Percentiles rank a stretch among this genome's conserved stretches.
Evolutionary conservation across 2,329 filamentous ascomycete genomes (phyloP).

Genomic region (Neofusicoccum kwambonambiense): DNA sequence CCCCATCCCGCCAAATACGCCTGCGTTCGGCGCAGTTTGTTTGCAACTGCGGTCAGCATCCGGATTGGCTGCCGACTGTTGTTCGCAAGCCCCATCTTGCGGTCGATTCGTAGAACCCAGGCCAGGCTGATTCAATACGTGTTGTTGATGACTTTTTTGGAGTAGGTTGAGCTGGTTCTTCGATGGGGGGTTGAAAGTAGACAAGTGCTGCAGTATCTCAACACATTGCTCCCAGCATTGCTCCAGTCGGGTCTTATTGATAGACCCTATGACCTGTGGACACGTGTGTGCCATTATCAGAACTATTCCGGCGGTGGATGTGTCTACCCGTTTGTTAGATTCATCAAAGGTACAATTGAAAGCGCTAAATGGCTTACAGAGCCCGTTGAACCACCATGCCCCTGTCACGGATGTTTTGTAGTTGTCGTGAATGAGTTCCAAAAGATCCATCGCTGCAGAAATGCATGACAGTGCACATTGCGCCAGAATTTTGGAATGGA

Average conservation of each 20-base stretch:
- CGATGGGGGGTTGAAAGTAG: not conserved
- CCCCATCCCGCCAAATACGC: not conserved
- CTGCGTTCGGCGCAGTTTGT: not conserved
- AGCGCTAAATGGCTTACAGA: not conserved
- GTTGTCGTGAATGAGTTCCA: not conserved
- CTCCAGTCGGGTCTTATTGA: not conserved
- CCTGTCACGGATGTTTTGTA: not conserved
- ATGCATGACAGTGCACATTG: not conserved
- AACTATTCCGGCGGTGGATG: not conserved
- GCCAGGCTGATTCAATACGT: not conserved
- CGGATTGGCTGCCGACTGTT: not conserved
- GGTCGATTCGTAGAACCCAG: not conserved
- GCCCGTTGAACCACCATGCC: not conserved
- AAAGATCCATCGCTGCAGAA: not conserved
- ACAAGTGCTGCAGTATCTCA: not conserved
- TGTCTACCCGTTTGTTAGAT: not conserved
- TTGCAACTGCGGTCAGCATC: not conserved
- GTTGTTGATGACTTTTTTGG: not conserved
- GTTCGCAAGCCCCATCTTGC: not conserved
- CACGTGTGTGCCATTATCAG: not conserved
- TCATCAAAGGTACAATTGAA: not conserved
- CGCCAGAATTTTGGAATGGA: not conserved
- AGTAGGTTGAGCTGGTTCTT: not conserved
- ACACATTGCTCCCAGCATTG: not conserved
- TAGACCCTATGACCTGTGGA: not conserved